phyloP scores from a whole-genome alignment of 352 stramenopile genomes.

The Elongisporangium senticosum region DNA sequence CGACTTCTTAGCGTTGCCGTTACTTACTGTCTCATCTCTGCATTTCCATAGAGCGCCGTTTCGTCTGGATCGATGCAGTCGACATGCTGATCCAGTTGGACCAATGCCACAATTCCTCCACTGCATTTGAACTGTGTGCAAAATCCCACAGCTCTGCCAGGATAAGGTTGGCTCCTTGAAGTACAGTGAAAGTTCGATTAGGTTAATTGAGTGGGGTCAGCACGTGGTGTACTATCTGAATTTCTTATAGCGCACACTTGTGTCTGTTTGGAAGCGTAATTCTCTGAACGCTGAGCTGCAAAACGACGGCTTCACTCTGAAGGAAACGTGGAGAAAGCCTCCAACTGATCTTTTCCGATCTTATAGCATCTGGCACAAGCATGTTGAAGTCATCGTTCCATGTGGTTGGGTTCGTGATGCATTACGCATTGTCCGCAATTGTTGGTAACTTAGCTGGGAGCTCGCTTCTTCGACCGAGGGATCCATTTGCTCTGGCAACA shows the following conservation, averaged over 20 bases:
- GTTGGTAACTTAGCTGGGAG: not conserved
- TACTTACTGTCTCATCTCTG: not conserved
- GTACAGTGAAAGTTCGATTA: not conserved
- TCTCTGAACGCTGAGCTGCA: too few relatives aligned
- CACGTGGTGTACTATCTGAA: too few relatives aligned
- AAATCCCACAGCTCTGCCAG: not conserved
- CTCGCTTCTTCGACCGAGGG: not conserved
- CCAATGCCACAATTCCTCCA: not conserved
- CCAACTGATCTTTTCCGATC: not conserved
- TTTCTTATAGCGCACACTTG: not conserved
- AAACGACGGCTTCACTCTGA: slow-evolving; percentile 5
- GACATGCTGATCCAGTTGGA: not conserved
- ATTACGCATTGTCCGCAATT: not conserved
- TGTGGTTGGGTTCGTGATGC: not conserved
- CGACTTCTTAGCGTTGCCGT: too few relatives aligned
- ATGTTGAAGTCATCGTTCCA: not conserved
- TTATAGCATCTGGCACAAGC: not conserved
- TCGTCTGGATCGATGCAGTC: not conserved
- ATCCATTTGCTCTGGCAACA: not conserved
- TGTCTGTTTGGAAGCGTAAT: not conserved
- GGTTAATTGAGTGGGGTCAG: not conserved
- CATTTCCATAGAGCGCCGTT: not conserved
- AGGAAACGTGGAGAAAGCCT: slow-evolving; percentile 12
- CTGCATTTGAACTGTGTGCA: not conserved
- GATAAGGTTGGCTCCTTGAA: not conserved